phyloP scores from a whole-genome alignment of 768 basidiomycete genomes.

The Termitomyces sp. region DNA sequence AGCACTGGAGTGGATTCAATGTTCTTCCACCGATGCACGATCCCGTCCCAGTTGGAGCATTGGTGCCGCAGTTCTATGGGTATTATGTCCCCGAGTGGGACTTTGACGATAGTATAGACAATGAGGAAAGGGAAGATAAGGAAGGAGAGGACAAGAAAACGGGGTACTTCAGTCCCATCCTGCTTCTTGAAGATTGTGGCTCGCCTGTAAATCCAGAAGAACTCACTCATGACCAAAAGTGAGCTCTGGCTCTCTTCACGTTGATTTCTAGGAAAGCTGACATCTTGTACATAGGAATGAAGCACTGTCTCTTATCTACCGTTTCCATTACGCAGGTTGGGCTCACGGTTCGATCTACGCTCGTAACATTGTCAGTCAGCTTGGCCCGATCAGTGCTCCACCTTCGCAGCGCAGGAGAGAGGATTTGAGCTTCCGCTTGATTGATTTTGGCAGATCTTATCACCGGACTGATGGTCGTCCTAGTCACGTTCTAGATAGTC shows the following conservation, averaged over 20 bases:
- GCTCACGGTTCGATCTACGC: slow-evolving; percentile 29
- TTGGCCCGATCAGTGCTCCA: slow-evolving; percentile 23
- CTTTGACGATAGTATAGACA: not conserved
- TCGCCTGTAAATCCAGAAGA: slow-evolving; percentile 16
- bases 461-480: not conserved
- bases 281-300: slow-evolving; percentile 25
- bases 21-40: slow-evolving; percentile 33
- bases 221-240: slow-evolving; percentile 35
- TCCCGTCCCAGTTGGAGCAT: slow-evolving; percentile 42
- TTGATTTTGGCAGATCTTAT: slow-evolving; percentile 32
- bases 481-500: not conserved
- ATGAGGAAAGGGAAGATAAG: not conserved
- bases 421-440: slow-evolving; percentile 31
- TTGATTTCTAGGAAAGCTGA: not conserved
- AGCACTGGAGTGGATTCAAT: slow-evolving; percentile 48
- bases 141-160: not conserved
- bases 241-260: not conserved
- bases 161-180: slow-evolving; percentile 32
- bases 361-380: slow-evolving; percentile 35
- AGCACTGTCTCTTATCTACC: slow-evolving; percentile 31
- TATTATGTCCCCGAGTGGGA: slow-evolving; percentile 35
- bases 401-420: slow-evolving; percentile 5
- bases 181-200: slow-evolving; percentile 42
- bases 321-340: slow-evolving; percentile 33
- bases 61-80: slow-evolving; percentile 64